Evolutionary conservation across 495 filamentous ascomycete species (phyloP).

Genomic region (Lophium mytilinum): DNA sequence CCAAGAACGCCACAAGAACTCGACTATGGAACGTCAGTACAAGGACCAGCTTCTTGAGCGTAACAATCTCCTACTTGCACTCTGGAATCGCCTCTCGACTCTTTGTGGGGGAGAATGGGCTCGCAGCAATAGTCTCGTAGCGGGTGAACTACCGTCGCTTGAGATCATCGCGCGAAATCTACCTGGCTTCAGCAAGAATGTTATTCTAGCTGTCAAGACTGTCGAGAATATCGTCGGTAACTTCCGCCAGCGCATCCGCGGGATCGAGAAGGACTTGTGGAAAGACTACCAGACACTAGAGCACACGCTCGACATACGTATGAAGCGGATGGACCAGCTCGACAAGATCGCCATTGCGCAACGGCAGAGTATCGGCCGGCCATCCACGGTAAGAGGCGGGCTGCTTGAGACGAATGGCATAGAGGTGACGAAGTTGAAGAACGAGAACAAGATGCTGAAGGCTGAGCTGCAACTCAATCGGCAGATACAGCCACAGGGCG

Average conservation of each 20-base stretch:
- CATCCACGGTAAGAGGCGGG: conserved; percentile 20
- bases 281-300: conserved; percentile 86
- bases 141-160: conserved; percentile 72
- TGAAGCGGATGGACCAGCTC: conserved; percentile 80
- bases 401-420: conserved; percentile 33
- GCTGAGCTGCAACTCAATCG: conserved; percentile 70
- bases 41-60: conserved; percentile 83
- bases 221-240: conserved; percentile 73
- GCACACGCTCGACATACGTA: conserved; percentile 64
- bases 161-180: conserved; percentile 70
- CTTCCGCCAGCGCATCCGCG: conserved; percentile 71
- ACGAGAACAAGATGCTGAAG: conserved; percentile 73
- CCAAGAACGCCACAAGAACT: conserved; percentile 65
- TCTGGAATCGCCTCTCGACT: conserved; percentile 80
- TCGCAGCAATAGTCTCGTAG: conserved; percentile 79
- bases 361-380: conserved; percentile 18
- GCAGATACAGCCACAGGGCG: conserved; percentile 22
- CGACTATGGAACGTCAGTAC: conserved; percentile 64
- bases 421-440: conserved; percentile 62
- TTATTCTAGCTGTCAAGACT: conserved; percentile 77
- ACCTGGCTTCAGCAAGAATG: conserved; percentile 78
- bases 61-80: conserved; percentile 71
- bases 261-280: conserved; percentile 79
- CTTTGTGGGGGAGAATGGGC: conserved; percentile 91
- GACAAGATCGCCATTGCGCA: conserved; percentile 54